These are phyloP conservation scores for Leptodermis oblonga DNA, from an alignment of 257 asterid genomes.

Conservation along the genomic window DNA sequence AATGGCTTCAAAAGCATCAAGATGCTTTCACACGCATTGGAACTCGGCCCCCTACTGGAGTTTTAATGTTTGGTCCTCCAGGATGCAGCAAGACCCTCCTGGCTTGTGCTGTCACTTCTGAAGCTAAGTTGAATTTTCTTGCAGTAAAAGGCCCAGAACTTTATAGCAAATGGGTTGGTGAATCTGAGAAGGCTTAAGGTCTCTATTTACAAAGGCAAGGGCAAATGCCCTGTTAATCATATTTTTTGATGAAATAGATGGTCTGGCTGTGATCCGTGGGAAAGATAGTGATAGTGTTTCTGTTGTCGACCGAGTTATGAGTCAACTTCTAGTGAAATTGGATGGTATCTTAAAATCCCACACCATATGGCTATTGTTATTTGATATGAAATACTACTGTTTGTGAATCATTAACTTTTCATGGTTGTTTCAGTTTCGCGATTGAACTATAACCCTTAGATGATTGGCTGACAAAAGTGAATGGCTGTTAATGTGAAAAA, in stretches of 20 bases:
- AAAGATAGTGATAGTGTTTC: conserved; percentile 95
- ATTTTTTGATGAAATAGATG: conserved; percentile 94
- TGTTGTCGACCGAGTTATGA: conserved; percentile 91
- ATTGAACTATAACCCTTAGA: not conserved
- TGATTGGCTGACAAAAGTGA: not conserved
- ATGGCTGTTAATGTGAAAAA: not conserved
- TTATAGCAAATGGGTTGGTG: conserved; percentile 98
- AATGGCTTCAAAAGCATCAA: conserved; percentile 88
- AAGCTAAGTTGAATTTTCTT: conserved; percentile 88
- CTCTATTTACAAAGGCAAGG: conserved; percentile 88
- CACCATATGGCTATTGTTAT: not conserved
- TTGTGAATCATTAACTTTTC: not conserved
- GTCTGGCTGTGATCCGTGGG: conserved; percentile 85
- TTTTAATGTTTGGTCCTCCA: conserved; percentile 90
- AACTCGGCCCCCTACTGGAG: conserved; percentile 80
- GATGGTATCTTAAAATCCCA: conserved; percentile 54
- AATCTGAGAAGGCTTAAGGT: conserved; percentile 88
- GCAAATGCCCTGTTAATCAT: conserved; percentile 86
- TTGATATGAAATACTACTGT: not conserved
- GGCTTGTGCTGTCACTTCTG: conserved; percentile 98
- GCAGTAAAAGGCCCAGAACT: conserved; percentile 97
- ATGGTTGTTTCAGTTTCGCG: no score
- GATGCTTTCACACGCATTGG: conserved; percentile 90
- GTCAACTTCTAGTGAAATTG: conserved; percentile 91
- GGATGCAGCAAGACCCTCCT: conserved; percentile 97